Evolutionary conservation across 768 basidiomycete genomes (phyloP).

Genomic region (Kwoniella mangroviensis): DNA sequence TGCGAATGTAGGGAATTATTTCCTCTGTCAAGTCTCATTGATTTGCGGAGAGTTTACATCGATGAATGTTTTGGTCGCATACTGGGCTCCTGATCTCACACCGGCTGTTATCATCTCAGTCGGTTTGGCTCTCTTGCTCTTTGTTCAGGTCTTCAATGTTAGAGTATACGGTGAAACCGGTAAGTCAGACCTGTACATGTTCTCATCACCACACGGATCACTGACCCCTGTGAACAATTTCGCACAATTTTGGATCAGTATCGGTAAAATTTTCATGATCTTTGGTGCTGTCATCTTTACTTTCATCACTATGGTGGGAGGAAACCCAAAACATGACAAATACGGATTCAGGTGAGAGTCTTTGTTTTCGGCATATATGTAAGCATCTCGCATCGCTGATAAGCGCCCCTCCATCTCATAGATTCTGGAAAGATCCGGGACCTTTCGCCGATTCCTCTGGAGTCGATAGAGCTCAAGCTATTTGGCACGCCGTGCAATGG

Average conservation of each 20-base stretch:
- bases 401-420: not conserved
- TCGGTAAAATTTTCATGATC: conserved; percentile 60
- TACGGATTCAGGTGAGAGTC: conserved; percentile 52
- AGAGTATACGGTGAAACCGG: conserved; percentile 21
- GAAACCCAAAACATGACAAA: conserved; percentile 63
- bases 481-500: conserved; percentile 24
- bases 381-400: not conserved
- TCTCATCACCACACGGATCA: not conserved
- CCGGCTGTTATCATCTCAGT: conserved; percentile 53
- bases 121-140: conserved; percentile 8
- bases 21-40: conserved; percentile 10
- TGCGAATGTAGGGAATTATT: not conserved
- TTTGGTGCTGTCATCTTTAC: conserved; percentile 64
- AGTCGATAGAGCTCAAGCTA: conserved; percentile 2
- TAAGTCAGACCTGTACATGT: not conserved
- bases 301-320: conserved; percentile 60
- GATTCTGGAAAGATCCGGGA: conserved; percentile 30
- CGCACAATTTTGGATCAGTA: conserved; percentile 30
- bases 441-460: conserved; percentile 14
- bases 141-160: conserved; percentile 21
- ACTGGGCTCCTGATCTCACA: conserved; percentile 23
- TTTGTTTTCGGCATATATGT: not conserved
- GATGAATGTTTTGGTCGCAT: conserved; percentile 27
- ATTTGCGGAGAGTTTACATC: conserved; percentile 23
- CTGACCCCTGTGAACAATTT: too few relatives aligned